Conservation (phyloP, 768 basidiomycete species). For the Serendipita sp. region DNA sequence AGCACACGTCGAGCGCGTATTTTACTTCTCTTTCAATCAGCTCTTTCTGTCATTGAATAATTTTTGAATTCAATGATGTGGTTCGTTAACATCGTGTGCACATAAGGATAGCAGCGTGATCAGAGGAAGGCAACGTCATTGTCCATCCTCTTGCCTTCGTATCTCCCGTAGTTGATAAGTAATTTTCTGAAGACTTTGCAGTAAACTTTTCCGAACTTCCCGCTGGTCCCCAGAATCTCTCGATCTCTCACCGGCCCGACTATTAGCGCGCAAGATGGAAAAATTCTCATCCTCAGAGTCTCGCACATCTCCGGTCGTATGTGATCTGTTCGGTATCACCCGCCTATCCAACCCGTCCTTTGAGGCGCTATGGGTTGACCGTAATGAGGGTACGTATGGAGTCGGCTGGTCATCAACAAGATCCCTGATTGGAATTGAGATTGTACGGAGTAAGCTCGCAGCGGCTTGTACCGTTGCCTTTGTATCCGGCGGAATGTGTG, state of each 20-base stretch:
- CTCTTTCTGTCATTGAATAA: neutral
- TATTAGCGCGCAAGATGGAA: too few relatives aligned
- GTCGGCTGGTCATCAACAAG: neutral
- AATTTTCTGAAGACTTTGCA: neutral
- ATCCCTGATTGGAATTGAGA: neutral
- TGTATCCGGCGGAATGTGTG: neutral
- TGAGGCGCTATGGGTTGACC: too few relatives aligned
- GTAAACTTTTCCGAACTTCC: neutral
- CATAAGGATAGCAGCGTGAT: neutral
- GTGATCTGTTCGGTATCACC: too few relatives aligned
- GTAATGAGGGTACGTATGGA: too few relatives aligned
- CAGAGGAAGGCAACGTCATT: too few relatives aligned
- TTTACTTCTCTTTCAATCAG: neutral
- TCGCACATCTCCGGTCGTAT: too few relatives aligned
- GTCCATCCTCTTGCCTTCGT: too few relatives aligned
- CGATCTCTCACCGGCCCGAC: too few relatives aligned
- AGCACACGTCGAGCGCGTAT: conserved; percentile 62
- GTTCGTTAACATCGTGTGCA: neutral
- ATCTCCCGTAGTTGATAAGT: neutral
- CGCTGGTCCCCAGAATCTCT: neutral
- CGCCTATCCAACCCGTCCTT: too few relatives aligned
- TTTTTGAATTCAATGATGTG: neutral
- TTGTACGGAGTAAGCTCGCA: neutral
- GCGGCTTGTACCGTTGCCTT: neutral
- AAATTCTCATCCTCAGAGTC: too few relatives aligned